phyloP scores from a whole-genome alignment of 2,329 filamentous ascomycete species.

The Lomentospora prolificans region DNA sequence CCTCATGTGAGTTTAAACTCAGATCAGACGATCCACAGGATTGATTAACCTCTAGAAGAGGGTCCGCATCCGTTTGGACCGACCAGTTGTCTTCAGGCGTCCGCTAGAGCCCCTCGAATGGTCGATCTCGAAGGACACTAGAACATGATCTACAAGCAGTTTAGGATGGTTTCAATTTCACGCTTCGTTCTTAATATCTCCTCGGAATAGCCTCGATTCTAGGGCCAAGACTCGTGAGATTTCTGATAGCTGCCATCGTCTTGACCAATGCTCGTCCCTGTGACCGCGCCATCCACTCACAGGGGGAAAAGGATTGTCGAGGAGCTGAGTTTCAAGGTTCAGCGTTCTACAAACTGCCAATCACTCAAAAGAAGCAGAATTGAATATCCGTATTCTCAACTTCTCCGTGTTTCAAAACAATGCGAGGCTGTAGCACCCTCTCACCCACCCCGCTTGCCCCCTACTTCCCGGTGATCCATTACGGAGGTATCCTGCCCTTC shows the following conservation, averaged over 20 bases:
- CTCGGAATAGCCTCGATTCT: not conserved
- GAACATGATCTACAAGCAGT: not conserved
- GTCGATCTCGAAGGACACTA: not conserved
- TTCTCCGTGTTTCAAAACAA: not conserved
- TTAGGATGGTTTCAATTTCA: not conserved
- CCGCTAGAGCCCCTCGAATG: not conserved
- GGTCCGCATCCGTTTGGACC: not conserved
- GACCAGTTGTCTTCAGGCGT: not conserved
- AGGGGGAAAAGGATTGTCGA: too few species aligned
- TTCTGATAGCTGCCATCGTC: not conserved
- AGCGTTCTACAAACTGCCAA: not conserved
- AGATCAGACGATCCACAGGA: not conserved
- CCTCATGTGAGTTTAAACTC: slow-evolving; percentile 1
- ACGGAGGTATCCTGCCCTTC: not conserved
- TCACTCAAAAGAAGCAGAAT: not conserved
- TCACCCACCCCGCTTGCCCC: not conserved
- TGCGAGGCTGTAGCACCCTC: not conserved
- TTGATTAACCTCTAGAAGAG: not conserved
- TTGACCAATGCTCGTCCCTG: not conserved
- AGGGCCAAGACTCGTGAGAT: not conserved
- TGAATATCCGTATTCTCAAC: not conserved
- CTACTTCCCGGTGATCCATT: too few species aligned
- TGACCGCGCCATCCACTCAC: not conserved
- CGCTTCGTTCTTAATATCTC: not conserved
- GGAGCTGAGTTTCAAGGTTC: not conserved